Evolutionary conservation across 2,329 filamentous ascomycete species (phyloP).

Genomic region (Stachybotrys elegans): DNA sequence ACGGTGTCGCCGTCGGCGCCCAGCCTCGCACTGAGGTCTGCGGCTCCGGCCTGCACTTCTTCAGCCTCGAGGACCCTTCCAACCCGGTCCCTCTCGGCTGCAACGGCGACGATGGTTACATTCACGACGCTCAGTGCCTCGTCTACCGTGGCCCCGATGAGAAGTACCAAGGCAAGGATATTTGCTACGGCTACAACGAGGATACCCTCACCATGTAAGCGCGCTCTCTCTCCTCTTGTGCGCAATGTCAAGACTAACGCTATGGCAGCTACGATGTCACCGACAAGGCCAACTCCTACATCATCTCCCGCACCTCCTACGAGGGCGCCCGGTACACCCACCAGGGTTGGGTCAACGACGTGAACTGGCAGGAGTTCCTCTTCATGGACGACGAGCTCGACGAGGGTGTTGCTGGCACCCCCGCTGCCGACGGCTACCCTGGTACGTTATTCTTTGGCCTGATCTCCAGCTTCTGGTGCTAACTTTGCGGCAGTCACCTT

Average conservation of each 20-base stretch:
- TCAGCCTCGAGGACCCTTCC: conserved; percentile 49
- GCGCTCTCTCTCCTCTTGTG: too few species aligned
- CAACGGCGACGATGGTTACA: conserved; percentile 4
- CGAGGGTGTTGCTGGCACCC: conserved; percentile 33
- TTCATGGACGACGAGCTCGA: conserved; percentile 49
- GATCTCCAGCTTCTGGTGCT: conserved; percentile 18
- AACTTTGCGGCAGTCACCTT: conserved; percentile 38
- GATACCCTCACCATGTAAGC: conserved; percentile 37
- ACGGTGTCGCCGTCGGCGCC: conserved; percentile 40
- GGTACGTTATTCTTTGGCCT: background rate
- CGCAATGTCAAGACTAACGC: background rate
- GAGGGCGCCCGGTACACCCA: conserved; percentile 50
- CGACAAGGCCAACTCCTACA: conserved; percentile 34
- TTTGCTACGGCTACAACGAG: conserved; percentile 50
- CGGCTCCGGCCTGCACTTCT: conserved; percentile 49
- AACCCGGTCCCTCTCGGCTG: conserved; percentile 50
- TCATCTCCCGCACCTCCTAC: conserved; percentile 48
- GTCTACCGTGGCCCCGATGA: conserved; percentile 45
- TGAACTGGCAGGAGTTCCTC: conserved; percentile 29
- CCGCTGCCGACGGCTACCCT: conserved; percentile 1
- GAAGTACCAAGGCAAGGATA: conserved; percentile 33
- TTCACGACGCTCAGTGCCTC: conserved; percentile 36
- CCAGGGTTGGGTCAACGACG: conserved; percentile 47
- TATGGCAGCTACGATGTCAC: conserved; percentile 28
- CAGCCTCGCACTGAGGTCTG: conserved; percentile 35